Conservation (phyloP, 2,329 filamentous ascomycete genomes). For the Calycina herbarum region DNA sequence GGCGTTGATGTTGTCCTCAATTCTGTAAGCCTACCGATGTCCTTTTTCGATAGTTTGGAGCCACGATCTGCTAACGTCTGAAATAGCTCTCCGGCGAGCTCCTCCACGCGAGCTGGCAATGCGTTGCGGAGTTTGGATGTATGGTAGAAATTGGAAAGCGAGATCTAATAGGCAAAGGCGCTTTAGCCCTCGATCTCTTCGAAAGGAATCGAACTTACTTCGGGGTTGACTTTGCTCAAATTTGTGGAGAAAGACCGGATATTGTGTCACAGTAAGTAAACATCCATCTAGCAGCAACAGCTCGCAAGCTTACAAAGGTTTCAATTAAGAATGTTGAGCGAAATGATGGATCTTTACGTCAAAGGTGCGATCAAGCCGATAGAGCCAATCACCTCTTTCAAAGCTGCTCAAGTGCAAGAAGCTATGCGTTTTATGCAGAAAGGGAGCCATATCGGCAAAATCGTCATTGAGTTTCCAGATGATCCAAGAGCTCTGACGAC, state of each 20-base stretch:
- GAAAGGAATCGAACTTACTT: neutral
- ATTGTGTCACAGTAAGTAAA: too few species aligned
- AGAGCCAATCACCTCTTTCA: too few species aligned
- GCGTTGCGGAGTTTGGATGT: slow-evolving; percentile 38
- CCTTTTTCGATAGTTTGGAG: too few species aligned
- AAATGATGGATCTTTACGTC: neutral
- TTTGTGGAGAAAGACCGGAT: too few species aligned
- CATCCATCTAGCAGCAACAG: too few species aligned
- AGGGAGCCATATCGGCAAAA: slow-evolving; percentile 18
- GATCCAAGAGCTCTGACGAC: too few species aligned
- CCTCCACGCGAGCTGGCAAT: slow-evolving; percentile 35
- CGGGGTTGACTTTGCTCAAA: too few species aligned
- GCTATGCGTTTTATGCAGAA: slow-evolving; percentile 18
- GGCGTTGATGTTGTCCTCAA: slow-evolving; percentile 31
- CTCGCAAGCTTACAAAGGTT: too few species aligned
- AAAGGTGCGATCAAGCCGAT: too few species aligned
- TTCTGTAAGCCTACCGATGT: too few species aligned
- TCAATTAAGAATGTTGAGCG: neutral
- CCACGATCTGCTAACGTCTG: too few species aligned
- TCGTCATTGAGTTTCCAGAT: neutral
- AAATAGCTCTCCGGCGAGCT: slow-evolving; percentile 23
- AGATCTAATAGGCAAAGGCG: slow-evolving; percentile 29
- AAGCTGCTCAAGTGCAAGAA: too few species aligned
- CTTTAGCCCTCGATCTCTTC: slow-evolving; percentile 33
- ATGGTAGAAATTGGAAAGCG: slow-evolving; percentile 43